These are phyloP conservation scores for Barnettozyma populi DNA, from an alignment of 805 yeast species.

Conservation along the genomic window DNA sequence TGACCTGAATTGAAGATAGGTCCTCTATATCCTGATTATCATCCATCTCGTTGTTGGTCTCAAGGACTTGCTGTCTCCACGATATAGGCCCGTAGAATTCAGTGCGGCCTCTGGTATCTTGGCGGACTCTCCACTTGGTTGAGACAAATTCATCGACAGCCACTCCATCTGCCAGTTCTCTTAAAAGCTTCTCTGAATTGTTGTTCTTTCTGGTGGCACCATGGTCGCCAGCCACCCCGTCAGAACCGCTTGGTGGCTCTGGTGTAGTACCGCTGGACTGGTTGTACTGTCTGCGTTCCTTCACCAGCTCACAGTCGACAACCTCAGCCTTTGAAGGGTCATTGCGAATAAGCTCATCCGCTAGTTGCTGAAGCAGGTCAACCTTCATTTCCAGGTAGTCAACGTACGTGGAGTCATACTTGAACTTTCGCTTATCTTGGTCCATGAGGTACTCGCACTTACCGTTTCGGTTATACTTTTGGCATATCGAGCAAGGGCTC, in stretches of 20 bases:
- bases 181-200: slow-evolving; percentile 12
- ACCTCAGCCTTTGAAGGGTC: slow-evolving; percentile 9
- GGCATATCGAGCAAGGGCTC: slow-evolving; percentile 11
- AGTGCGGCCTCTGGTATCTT: slow-evolving; percentile 23
- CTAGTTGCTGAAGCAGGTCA: slow-evolving; percentile 25
- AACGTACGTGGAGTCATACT: slow-evolving; percentile 28
- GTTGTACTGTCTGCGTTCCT: neutral
- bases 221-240: neutral
- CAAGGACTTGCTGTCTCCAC: slow-evolving; percentile 28
- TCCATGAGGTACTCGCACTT: slow-evolving; percentile 24
- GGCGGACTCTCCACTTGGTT: slow-evolving; percentile 30
- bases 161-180: slow-evolving; percentile 22
- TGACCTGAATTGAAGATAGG: neutral
- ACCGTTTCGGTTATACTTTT: slow-evolving; percentile 8
- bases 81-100: slow-evolving; percentile 33
- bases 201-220: neutral
- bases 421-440: slow-evolving; percentile 26
- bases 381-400: slow-evolving; percentile 28
- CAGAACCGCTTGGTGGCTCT: neutral
- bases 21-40: neutral
- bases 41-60: slow-evolving; percentile 14
- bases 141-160: slow-evolving; percentile 30
- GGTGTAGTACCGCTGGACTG: neutral
- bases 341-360: slow-evolving; percentile 20
- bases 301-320: slow-evolving; percentile 12